Conservation (phyloP, 78 protist species). For the Guillardia theta region DNA sequence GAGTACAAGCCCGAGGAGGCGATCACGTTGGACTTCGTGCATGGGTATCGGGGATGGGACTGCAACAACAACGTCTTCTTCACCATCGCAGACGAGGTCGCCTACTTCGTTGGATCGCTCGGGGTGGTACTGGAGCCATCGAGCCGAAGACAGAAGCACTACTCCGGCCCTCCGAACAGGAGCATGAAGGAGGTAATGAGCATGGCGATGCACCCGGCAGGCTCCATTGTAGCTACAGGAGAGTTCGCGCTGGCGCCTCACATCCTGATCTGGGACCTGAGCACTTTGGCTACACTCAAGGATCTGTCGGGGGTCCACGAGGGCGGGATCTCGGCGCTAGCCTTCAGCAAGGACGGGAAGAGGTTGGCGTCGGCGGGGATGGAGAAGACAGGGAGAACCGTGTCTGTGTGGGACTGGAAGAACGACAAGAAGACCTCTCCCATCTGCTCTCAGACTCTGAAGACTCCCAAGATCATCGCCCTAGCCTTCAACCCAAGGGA, state of each 20-base stretch:
- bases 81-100: not conserved
- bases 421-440: not conserved
- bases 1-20: not conserved
- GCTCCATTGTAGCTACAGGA: not conserved
- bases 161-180: not conserved
- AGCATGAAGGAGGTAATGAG: not conserved
- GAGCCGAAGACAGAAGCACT: constrained; percentile 48
- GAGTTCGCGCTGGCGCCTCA: not conserved
- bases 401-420: not conserved
- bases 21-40: not conserved
- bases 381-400: not conserved
- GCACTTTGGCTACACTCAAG: not conserved
- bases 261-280: not conserved
- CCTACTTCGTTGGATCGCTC: not conserved
- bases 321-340: not conserved
- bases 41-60: constrained; percentile 26
- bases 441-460: not conserved
- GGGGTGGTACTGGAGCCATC: not conserved
- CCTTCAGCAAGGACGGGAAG: constrained; percentile 10
- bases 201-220: not conserved
- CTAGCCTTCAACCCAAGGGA: not conserved
- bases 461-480: not conserved
- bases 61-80: not conserved
- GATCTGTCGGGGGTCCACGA: not conserved
- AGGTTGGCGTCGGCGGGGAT: not conserved